These are phyloP conservation scores for Parascedosporium putredinis DNA, from an alignment of 2,329 filamentous ascomycete genomes.

Conservation along the genomic window DNA sequence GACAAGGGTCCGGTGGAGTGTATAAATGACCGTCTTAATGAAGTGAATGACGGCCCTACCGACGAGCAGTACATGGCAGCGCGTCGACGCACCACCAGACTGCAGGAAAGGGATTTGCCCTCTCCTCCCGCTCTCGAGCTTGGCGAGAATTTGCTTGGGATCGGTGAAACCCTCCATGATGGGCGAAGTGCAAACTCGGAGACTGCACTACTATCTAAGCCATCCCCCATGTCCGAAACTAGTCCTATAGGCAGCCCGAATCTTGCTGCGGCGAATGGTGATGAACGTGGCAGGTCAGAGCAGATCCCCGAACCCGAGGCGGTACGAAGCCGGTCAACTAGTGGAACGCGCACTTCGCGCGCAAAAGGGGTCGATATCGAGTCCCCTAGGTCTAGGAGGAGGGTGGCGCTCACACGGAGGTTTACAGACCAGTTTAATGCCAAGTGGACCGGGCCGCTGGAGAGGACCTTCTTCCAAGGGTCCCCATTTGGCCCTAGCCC, in stretches of 20 bases:
- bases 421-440: conserved; percentile 7
- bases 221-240: not conserved
- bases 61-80: conserved; percentile 5
- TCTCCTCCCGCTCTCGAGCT: conserved; percentile 5
- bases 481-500: not conserved
- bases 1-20: conserved; percentile 44
- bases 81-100: not conserved
- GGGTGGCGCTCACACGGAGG: conserved; percentile 3
- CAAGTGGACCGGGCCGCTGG: conserved; percentile 7
- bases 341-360: not conserved
- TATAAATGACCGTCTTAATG: conserved; percentile 38
- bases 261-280: not conserved
- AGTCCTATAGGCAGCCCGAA: not conserved
- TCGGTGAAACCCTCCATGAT: not conserved
- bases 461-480: conserved; percentile 5
- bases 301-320: not conserved
- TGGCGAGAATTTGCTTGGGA: not conserved
- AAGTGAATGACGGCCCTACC: conserved; percentile 9
- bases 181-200: conserved; percentile 4
- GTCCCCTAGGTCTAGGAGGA: conserved; percentile 2
- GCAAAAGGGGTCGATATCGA: not conserved
- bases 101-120: conserved; percentile 1
- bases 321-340: not conserved
- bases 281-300: not conserved
- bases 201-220: not conserved